Percentiles rank a stretch among this genome's conserved stretches.
phyloP scores from a whole-genome alignment of 768 basidiomycete genomes.

The Amyloporia xantha region DNA sequence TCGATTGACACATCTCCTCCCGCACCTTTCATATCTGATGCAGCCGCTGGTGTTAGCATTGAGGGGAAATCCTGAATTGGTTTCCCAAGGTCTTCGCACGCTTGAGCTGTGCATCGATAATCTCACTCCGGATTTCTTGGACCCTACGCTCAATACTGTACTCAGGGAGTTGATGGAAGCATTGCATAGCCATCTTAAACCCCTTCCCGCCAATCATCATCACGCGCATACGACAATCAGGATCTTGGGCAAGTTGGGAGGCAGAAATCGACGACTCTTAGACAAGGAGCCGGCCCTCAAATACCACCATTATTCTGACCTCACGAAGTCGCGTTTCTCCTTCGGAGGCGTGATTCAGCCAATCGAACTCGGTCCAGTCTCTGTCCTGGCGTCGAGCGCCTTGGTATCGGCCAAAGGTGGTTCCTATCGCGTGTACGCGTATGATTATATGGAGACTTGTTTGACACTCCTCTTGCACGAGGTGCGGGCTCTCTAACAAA shows the following conservation, averaged over 20 bases:
- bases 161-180: constrained; percentile 93
- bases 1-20: constrained; percentile 90
- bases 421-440: constrained; percentile 51
- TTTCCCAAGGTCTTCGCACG: constrained; percentile 92
- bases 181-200: constrained; percentile 84
- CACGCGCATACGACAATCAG: constrained; percentile 93
- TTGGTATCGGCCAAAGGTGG: constrained; percentile 32
- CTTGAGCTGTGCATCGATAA: constrained; percentile 99
- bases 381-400: constrained; percentile 56
- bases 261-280: constrained; percentile 83
- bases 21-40: constrained; percentile 94
- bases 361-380: constrained; percentile 62
- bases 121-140: constrained; percentile 94
- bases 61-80: constrained; percentile 79
- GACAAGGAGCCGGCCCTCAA: constrained; percentile 72
- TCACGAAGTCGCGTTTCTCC: constrained; percentile 64
- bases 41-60: constrained; percentile 90
- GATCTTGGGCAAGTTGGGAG: constrained; percentile 94
- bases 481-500: constrained; percentile 37
- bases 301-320: constrained; percentile 63
- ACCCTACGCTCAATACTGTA: constrained; percentile 90
- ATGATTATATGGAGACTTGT: constrained; percentile 64
- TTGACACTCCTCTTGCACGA: constrained; percentile 69
- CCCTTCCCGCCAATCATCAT: constrained; percentile 80
- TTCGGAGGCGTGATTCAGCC: constrained; percentile 62